Conservation (phyloP, 192 early-diverging fungal species). For the Pilaira anomala region DNA sequence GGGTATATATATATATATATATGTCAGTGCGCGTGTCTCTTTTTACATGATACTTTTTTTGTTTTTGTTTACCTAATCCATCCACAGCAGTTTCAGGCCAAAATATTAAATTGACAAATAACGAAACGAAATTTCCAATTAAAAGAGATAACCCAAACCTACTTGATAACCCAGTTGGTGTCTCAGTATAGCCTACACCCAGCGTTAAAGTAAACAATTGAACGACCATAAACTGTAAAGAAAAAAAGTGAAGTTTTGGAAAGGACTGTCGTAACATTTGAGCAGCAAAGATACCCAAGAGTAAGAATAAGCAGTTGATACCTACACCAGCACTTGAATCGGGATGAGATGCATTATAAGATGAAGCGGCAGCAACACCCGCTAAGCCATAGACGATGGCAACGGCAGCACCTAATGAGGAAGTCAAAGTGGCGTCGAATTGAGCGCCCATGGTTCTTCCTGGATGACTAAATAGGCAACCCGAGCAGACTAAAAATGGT, state of each 20-base stretch:
- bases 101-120: slow-evolving; percentile 38
- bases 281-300: slow-evolving; percentile 42
- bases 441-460: slow-evolving; percentile 48
- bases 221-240: slow-evolving; percentile 43
- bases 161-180: slow-evolving; percentile 13
- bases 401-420: slow-evolving; percentile 34
- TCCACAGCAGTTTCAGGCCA: slow-evolving; percentile 56
- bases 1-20: neutral
- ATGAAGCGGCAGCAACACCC: slow-evolving; percentile 26
- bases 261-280: slow-evolving; percentile 36
- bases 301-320: slow-evolving; percentile 41
- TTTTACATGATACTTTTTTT: no score
- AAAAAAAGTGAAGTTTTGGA: slow-evolving; percentile 43
- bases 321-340: slow-evolving; percentile 34
- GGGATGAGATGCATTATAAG: slow-evolving; percentile 27
- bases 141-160: slow-evolving; percentile 39
- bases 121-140: slow-evolving; percentile 39
- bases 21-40: no score
- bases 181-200: slow-evolving; percentile 5
- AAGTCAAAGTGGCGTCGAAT: slow-evolving; percentile 45
- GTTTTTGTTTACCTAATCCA: slow-evolving; percentile 38
- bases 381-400: slow-evolving; percentile 38
- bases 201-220: slow-evolving; percentile 41
- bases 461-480: slow-evolving; percentile 45
- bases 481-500: slow-evolving; percentile 38